phyloP scores from a whole-genome alignment of 2,329 filamentous ascomycete genomes.

The Pyricularia sp. region DNA sequence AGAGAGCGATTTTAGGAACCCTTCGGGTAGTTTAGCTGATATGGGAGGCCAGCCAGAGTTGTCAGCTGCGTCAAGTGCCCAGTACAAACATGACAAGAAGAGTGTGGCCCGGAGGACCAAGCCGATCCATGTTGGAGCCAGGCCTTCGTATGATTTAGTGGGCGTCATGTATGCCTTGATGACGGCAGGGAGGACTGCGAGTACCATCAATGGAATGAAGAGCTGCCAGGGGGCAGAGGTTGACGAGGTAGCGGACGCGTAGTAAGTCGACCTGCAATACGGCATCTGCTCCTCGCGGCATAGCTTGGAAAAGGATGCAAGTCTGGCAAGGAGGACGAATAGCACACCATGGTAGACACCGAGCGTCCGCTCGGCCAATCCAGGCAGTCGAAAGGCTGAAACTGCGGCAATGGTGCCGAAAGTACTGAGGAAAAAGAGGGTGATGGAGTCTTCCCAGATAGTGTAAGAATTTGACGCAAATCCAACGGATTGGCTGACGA shows the following conservation, averaged over 20 bases:
- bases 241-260: slow-evolving; percentile 79
- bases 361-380: slow-evolving; percentile 54
- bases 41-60: slow-evolving; percentile 61
- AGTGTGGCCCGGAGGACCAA: slow-evolving; percentile 66
- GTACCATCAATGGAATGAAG: slow-evolving; percentile 61
- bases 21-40: slow-evolving; percentile 35
- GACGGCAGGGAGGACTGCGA: slow-evolving; percentile 57
- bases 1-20: slow-evolving; percentile 55
- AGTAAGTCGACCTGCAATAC: slow-evolving; percentile 89
- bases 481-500: slow-evolving; percentile 75
- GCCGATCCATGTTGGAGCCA: slow-evolving; percentile 74
- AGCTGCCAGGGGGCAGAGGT: slow-evolving; percentile 90
- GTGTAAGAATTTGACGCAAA: slow-evolving; percentile 98
- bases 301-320: slow-evolving; percentile 78
- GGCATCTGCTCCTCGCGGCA: slow-evolving; percentile 99
- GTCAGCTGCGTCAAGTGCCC: slow-evolving; percentile 80
- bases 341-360: slow-evolving; percentile 75
- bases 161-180: slow-evolving; percentile 67
- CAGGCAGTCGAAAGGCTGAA: slow-evolving; percentile 61
- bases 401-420: slow-evolving; percentile 68
- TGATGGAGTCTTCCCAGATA: slow-evolving; percentile 94
- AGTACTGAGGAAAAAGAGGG: slow-evolving; percentile 79
- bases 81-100: slow-evolving; percentile 66
- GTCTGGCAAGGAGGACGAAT: slow-evolving; percentile 65
- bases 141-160: slow-evolving; percentile 79